Conservation (phyloP, 345 rosid genomes). For the Trapa incisa region DNA sequence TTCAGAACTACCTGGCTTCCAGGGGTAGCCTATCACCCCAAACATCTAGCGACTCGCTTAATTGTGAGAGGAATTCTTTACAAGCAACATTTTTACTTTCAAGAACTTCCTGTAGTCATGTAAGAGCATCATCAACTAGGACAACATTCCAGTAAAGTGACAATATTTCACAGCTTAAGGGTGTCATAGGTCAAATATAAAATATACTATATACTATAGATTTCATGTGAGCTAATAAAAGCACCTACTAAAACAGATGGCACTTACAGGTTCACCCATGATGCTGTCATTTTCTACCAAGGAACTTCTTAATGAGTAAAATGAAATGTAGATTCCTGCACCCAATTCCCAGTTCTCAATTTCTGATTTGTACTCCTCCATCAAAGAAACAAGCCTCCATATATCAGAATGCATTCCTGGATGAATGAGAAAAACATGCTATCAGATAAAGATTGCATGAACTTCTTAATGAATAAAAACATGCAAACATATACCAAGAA, state of each 20-base stretch:
- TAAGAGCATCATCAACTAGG: neutral
- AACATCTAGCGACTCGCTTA: conserved; percentile 57
- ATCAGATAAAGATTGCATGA: neutral
- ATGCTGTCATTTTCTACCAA: conserved; percentile 37
- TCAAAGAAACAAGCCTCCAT: conserved; percentile 63
- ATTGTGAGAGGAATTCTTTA: conserved; percentile 40
- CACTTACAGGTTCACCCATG: conserved; percentile 46
- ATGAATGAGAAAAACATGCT: conserved; percentile 11
- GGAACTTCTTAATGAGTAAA: conserved; percentile 56
- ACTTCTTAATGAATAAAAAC: neutral
- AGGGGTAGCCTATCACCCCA: conserved; percentile 54
- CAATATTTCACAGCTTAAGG: neutral
- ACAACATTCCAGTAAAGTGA: neutral
- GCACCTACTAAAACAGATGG: neutral
- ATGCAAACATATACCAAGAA: neutral
- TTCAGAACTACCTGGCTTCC: conserved; percentile 51
- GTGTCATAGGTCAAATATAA: neutral
- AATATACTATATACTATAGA: neutral
- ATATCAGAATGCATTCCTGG: conserved; percentile 65
- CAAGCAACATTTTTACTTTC: conserved; percentile 54
- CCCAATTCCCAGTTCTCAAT: conserved; percentile 96
- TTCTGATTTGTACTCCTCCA: conserved; percentile 88
- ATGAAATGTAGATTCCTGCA: conserved; percentile 73
- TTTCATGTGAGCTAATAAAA: neutral
- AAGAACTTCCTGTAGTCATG: conserved; percentile 48